Conservation (phyloP, 192 early-diverging fungal species). For the Phycomyces nitens region DNA sequence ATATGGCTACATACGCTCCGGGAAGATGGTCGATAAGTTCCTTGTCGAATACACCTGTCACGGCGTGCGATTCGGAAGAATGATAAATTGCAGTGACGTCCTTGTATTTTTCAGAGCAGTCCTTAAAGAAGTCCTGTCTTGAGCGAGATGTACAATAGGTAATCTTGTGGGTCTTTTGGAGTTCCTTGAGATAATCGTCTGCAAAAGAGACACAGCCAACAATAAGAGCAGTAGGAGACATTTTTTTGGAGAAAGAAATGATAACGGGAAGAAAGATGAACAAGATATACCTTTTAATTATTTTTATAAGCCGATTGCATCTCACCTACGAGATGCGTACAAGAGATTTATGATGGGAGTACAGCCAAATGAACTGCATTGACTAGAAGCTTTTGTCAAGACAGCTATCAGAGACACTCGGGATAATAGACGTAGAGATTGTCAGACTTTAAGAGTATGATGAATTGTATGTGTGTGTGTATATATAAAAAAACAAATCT, state of each 20-base stretch:
- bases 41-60: conserved; percentile 36
- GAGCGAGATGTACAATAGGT: conserved; percentile 24
- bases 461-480: not conserved
- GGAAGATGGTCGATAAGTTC: conserved; percentile 33
- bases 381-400: too few relatives aligned
- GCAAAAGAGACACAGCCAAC: conserved; percentile 30
- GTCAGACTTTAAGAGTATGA: not conserved
- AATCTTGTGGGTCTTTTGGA: conserved; percentile 18
- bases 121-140: conserved; percentile 30
- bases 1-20: not conserved
- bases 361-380: too few relatives aligned
- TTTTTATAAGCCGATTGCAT: too few relatives aligned
- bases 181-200: conserved; percentile 9
- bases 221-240: conserved; percentile 11
- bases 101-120: conserved; percentile 28
- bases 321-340: too few relatives aligned
- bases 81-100: conserved; percentile 22
- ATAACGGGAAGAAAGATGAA: not conserved
- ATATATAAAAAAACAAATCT: too few relatives aligned
- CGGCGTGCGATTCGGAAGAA: conserved; percentile 13
- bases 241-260: conserved; percentile 2
- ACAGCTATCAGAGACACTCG: too few relatives aligned
- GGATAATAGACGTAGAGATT: not conserved
- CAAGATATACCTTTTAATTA: too few relatives aligned
- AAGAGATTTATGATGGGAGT: too few relatives aligned